Base-by-base conservation (phyloP, 805 yeast genomes). In the Wickerhamiella australiensis region DNA sequence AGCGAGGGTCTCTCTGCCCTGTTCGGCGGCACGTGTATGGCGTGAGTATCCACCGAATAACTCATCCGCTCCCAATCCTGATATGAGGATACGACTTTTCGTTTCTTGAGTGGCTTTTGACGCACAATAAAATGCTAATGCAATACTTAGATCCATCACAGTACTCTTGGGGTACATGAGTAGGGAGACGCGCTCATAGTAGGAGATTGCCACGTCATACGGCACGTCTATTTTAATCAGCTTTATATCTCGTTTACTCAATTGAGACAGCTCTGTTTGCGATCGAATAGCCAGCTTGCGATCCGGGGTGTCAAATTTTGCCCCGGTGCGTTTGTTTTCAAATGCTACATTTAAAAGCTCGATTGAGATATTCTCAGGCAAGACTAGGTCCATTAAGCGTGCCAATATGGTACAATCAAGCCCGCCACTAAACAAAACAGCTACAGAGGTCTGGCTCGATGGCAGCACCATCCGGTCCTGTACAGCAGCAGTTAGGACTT, bases 11-110 rank as follows among this genome's bases (percentile, higher is more conserved):
- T 57, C 61, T 26, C 71, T 69, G 1, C 70, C 66, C 29, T 68
- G 67, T 8, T 52, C 43, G 18, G 62, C 60, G 6, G 59, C 56
- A 15, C 58, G 50, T 1, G 68, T 80, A 57, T 92, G 94, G 42
- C 96, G 73, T 20, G 94, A 84, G 62, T 92, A 92, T 0, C 99
- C 99, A 0, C 95, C 99, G 69, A 84, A 88, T 17, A 92, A 66
- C 64, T 92, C 99, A 66, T 92, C 99, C 0, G 98, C 98, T 1
- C 99, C 99, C 11, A 92, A 70, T 0, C 99, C 99, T 49, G 95
- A 85, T 31, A 92, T 68, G 7, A 92, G 63, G 0, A 92, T 95
- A 55, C 78, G 75, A 7, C 86, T 75, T 7, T 65, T 61, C 17
- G 87, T 75, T 12, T 36, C 46, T 0, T 82, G 78, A 7, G 54